phyloP scores from a whole-genome alignment of 2,329 filamentous ascomycete genomes.

The Neofusicoccum laricinum region DNA sequence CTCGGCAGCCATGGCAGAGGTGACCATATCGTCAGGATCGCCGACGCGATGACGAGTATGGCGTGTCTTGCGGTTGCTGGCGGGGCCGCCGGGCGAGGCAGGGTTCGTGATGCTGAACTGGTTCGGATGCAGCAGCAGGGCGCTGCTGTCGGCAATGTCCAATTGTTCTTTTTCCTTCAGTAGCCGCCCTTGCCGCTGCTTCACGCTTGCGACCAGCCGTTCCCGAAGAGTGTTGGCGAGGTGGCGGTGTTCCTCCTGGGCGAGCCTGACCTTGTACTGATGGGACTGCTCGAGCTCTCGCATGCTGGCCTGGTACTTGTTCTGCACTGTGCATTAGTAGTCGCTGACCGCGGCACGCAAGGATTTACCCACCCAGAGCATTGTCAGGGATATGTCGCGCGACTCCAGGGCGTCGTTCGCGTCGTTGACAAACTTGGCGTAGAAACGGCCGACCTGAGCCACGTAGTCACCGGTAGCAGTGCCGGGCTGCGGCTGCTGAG shows the following conservation, averaged over 20 bases:
- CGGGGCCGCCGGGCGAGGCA: slow-evolving; percentile 59
- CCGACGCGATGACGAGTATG: slow-evolving; percentile 58
- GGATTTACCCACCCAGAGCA: slow-evolving; percentile 66
- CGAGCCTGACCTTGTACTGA: slow-evolving; percentile 59
- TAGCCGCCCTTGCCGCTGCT: slow-evolving; percentile 55
- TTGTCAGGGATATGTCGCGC: slow-evolving; percentile 77
- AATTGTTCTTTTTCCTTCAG: slow-evolving; percentile 65
- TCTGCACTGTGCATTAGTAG: slow-evolving; percentile 39
- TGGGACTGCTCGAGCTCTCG: slow-evolving; percentile 56
- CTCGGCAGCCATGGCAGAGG: slow-evolving; percentile 45
- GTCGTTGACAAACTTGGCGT: slow-evolving; percentile 79
- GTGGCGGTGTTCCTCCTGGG: slow-evolving; percentile 60
- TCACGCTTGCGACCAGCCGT: slow-evolving; percentile 57
- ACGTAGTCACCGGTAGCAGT: slow-evolving; percentile 66
- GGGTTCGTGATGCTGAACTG: slow-evolving; percentile 65
- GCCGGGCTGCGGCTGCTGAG: slow-evolving; percentile 37
- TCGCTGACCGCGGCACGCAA: background rate
- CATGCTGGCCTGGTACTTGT: slow-evolving; percentile 55
- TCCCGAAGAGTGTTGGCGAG: slow-evolving; percentile 60
- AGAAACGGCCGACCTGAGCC: slow-evolving; percentile 70
- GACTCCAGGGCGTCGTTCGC: slow-evolving; percentile 86
- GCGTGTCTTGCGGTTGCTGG: slow-evolving; percentile 61
- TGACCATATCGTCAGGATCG: slow-evolving; percentile 47
- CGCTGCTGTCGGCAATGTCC: slow-evolving; percentile 64
- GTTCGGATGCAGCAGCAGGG: slow-evolving; percentile 62